Base-by-base conservation (phyloP, 768 basidiomycete genomes). In the Lactifluus piperatus region DNA sequence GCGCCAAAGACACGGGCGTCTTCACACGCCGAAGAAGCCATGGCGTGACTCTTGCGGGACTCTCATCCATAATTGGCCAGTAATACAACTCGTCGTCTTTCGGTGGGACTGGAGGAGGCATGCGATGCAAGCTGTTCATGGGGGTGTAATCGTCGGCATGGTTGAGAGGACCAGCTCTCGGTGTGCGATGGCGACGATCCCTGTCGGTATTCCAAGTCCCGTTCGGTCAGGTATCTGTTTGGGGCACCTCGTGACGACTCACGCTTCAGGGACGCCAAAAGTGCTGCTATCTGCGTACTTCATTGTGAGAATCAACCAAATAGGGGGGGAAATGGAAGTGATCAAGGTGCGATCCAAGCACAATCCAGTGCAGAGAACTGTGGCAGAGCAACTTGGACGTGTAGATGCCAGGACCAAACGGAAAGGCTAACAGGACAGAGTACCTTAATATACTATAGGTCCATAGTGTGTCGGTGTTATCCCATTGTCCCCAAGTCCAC, bases 11-110 rank as follows among this genome's bases (percentile, higher is more conserved):
- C 27, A 39, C 30, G 7, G 53, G 37, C 20, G 53, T 34, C 18
- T 55, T 60, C 43, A 60, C 54, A 36, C 32, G 54, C 27, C 58
- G 53, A 7, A 50, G 22, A 9, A 60, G 53, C 58, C 58, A 60
- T 7, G 58, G 58, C 43, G 53, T 60, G 48, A 60, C 58, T 60
- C 58, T 54, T 5, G 37, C 7, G 30, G 54, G 34, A 45, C 34
- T 27, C 14, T 51, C 50, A 9, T 22, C 36, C 2, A 22, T 30
- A 13, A 20, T 14, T 10, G 11, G 27, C 49, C 10, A 18, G 4
- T 26, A 41, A 29, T 6, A 29, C 24, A 20, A 14, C 4, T 9
- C 58, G 14, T 36, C 24, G 48, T 18, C 6, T 29, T 55, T 60
- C 5, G 58, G 54, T 1, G 41, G 53, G 9, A 60, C 58, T 5